Evolutionary conservation across 306 rosid genomes (phyloP).

Genomic region (Inga oerstediana): DNA sequence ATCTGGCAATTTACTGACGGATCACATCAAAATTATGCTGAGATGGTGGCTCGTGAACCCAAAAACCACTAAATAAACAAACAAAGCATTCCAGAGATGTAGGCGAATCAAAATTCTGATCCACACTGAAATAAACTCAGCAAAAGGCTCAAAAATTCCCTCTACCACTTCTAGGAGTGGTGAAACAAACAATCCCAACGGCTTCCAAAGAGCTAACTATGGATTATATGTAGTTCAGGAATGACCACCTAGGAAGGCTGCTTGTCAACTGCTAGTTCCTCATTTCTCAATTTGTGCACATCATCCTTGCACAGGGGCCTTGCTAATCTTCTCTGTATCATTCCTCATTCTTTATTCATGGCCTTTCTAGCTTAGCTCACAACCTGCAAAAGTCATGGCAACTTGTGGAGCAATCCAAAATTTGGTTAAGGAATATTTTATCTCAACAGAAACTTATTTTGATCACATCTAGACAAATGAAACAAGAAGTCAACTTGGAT

Average conservation of each 20-base stretch:
- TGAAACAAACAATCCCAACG: background rate
- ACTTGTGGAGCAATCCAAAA: conserved; percentile 94
- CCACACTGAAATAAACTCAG: background rate
- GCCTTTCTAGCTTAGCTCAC: conserved; percentile 86
- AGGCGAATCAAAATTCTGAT: background rate
- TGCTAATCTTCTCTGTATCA: background rate
- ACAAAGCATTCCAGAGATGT: background rate
- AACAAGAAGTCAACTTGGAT: background rate
- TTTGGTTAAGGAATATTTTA: background rate
- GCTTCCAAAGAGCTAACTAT: background rate
- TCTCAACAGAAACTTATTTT: background rate
- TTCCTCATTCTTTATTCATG: conserved; percentile 40
- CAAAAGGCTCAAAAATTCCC: background rate
- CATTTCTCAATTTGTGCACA: background rate
- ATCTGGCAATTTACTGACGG: background rate
- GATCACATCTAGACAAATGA: background rate
- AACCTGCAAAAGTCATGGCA: conserved; percentile 98
- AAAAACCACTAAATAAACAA: background rate
- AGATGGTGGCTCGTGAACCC: conserved; percentile 10
- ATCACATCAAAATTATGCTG: conserved; percentile 20
- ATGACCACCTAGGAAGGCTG: conserved; percentile 38
- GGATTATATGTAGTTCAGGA: conserved; percentile 32
- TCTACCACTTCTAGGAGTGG: background rate
- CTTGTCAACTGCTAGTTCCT: conserved; percentile 39
- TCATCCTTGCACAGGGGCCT: too few relatives aligned